A percentile compares a stretch with the other conserved stretches of the same genome.
phyloP scores from a whole-genome alignment of 1,284 basidiomycete genomes.

The Naganishia sp. region DNA sequence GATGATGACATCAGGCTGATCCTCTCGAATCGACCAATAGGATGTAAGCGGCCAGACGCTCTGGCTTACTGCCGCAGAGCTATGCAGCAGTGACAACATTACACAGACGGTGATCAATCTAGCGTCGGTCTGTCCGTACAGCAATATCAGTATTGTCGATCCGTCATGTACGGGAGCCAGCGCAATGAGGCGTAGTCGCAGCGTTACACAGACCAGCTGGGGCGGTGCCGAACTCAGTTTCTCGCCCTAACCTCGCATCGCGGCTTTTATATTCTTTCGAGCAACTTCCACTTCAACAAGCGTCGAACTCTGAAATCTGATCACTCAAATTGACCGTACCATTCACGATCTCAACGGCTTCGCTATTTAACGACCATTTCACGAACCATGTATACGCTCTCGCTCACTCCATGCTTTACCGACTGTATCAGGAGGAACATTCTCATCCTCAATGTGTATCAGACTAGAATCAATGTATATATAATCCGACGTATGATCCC shows the following conservation, averaged over 20 bases:
- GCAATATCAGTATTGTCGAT: constrained; percentile 14
- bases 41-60: constrained; percentile 27
- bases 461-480: too few relatives aligned
- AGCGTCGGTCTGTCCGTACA: constrained; percentile 26
- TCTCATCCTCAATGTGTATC: too few relatives aligned
- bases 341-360: too few relatives aligned
- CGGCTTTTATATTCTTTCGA: too few relatives aligned
- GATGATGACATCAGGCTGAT: neutral
- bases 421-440: too few relatives aligned
- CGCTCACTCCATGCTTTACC: too few relatives aligned
- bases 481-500: too few relatives aligned
- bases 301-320: too few relatives aligned
- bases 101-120: constrained; percentile 10
- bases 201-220: constrained; percentile 32
- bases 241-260: neutral
- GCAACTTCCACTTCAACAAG: too few relatives aligned
- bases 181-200: constrained; percentile 26
- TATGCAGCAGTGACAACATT: constrained; percentile 17
- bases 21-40: neutral
- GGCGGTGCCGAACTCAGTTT: constrained; percentile 31
- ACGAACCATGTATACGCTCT: too few relatives aligned
- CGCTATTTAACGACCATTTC: too few relatives aligned
- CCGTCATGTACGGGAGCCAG: constrained; percentile 23
- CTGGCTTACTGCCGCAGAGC: constrained; percentile 19
- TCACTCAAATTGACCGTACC: too few relatives aligned